These are phyloP conservation scores for Hyparrhenia diplandra DNA, from an alignment of 176 grass and related monocot species.

Conservation along the genomic window DNA sequence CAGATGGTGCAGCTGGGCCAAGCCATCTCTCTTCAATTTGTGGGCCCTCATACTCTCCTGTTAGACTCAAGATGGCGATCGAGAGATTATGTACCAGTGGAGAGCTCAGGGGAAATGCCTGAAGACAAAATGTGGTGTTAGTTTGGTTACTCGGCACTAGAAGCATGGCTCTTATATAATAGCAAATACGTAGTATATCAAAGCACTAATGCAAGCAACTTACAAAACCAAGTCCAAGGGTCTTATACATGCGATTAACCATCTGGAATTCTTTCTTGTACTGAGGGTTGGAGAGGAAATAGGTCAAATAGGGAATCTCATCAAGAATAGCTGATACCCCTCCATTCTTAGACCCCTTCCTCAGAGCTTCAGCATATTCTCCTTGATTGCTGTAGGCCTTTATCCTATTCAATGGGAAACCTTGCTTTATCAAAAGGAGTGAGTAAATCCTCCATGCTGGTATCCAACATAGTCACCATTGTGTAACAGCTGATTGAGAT, in stretches of 20 bases:
- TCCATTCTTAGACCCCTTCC: constrained; percentile 52
- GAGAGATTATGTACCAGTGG: constrained; percentile 48
- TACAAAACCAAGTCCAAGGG: constrained; percentile 72
- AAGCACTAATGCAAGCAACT: constrained; percentile 17
- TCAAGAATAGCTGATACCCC: constrained; percentile 66
- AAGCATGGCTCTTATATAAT: background rate
- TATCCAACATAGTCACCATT: constrained; percentile 46
- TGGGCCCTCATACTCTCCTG: constrained; percentile 19
- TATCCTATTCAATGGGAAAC: constrained; percentile 26
- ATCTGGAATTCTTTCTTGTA: constrained; percentile 38
- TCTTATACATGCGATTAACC: constrained; percentile 51
- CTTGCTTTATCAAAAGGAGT: constrained; percentile 19
- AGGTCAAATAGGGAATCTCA: constrained; percentile 62
- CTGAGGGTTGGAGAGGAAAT: constrained; percentile 33
- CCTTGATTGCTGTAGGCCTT: constrained; percentile 21
- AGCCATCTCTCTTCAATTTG: constrained; percentile 44
- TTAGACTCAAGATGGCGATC: constrained; percentile 43
- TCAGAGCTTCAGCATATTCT: constrained; percentile 55
- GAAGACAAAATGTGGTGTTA: background rate
- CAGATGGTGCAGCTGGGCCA: background rate
- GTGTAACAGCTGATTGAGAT: constrained; percentile 38
- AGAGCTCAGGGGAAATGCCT: constrained; percentile 52
- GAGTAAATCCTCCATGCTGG: constrained; percentile 38
- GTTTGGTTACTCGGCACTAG: background rate
- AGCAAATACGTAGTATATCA: background rate